phyloP scores from a whole-genome alignment of 495 filamentous ascomycete species.

The Podospora tetraspora region DNA sequence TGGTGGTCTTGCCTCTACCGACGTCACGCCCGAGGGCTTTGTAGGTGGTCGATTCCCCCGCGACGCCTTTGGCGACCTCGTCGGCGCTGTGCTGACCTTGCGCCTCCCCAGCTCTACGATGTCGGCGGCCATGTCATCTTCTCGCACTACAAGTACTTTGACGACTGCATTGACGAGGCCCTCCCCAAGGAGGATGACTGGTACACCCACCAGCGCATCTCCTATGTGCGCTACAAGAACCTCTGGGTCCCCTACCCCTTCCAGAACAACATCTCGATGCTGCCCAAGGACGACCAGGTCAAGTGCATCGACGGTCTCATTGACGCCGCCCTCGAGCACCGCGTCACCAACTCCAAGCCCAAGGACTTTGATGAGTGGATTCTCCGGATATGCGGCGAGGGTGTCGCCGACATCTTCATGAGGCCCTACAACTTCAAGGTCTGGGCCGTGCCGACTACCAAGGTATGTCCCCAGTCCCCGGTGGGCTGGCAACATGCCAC shows the following conservation, averaged over 20 bases:
- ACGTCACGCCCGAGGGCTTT: conserved; percentile 94
- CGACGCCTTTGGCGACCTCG: background rate
- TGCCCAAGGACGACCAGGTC: conserved; percentile 95
- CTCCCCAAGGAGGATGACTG: conserved; percentile 90
- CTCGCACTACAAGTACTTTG: conserved; percentile 99
- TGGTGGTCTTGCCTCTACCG: conserved; percentile 94
- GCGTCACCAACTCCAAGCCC: conserved; percentile 83
- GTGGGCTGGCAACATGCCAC: conserved; percentile 1
- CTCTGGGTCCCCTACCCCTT: conserved; percentile 98
- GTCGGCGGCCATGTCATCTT: conserved; percentile 99
- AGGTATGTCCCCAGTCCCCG: conserved; percentile 52
- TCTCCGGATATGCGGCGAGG: conserved; percentile 80
- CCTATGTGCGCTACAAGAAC: conserved; percentile 93
- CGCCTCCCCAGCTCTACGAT: conserved; percentile 80
- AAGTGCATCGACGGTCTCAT: conserved; percentile 96
- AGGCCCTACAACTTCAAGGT: conserved; percentile 99
- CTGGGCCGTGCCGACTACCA: conserved; percentile 97
- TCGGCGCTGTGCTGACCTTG: background rate
- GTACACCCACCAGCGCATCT: conserved; percentile 97
- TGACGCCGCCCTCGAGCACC: conserved; percentile 81
- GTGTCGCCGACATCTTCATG: conserved; percentile 97
- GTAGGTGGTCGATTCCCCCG: conserved; percentile 55
- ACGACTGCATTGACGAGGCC: conserved; percentile 96
- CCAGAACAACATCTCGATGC: conserved; percentile 99
- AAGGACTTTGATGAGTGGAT: conserved; percentile 99